These are phyloP conservation scores for Cercospora sp. DNA, from an alignment of 2,329 filamentous ascomycete genomes.

Conservation along the genomic window DNA sequence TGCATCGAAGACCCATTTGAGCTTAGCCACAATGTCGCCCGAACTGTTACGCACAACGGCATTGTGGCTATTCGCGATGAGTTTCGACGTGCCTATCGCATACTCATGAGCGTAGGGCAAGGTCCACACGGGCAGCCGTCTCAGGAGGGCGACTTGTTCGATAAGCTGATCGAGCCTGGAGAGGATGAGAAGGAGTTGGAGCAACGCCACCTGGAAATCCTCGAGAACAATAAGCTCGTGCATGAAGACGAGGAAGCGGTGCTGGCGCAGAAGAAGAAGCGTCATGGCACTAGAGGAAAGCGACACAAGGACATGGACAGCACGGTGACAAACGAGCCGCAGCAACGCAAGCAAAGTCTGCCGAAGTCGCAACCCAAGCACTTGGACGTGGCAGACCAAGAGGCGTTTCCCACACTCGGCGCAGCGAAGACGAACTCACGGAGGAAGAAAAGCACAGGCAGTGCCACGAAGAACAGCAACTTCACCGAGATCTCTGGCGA, in stretches of 20 bases:
- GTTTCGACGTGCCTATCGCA: slow-evolving; percentile 75
- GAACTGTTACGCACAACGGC: slow-evolving; percentile 80
- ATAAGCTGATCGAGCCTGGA: slow-evolving; percentile 21
- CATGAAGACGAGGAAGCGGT: slow-evolving; percentile 3
- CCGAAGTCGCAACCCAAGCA: slow-evolving; percentile 7
- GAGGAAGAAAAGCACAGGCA: slow-evolving; percentile 23
- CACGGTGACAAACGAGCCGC: background rate
- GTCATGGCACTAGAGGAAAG: background rate
- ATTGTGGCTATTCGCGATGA: slow-evolving; percentile 82
- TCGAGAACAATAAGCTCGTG: slow-evolving; percentile 10
- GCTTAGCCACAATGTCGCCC: slow-evolving; percentile 80
- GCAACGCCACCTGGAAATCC: slow-evolving; percentile 14
- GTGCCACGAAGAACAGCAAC: slow-evolving; percentile 20
- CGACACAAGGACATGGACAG: background rate
- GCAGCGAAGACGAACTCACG: slow-evolving; percentile 18
- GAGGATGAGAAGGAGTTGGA: slow-evolving; percentile 11
- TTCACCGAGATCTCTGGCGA: slow-evolving; percentile 33
- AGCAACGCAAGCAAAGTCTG: slow-evolving; percentile 9
- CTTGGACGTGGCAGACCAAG: slow-evolving; percentile 29
- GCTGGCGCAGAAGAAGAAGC: slow-evolving; percentile 9
- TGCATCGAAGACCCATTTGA: slow-evolving; percentile 94
- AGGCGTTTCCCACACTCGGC: slow-evolving; percentile 35
- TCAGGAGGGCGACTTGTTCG: slow-evolving; percentile 23
- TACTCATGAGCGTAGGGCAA: slow-evolving; percentile 60
- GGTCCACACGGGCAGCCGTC: slow-evolving; percentile 36